Evolutionary conservation across 495 filamentous ascomycete genomes (phyloP).

Genomic region (Penicillium psychrofluorescens): DNA sequence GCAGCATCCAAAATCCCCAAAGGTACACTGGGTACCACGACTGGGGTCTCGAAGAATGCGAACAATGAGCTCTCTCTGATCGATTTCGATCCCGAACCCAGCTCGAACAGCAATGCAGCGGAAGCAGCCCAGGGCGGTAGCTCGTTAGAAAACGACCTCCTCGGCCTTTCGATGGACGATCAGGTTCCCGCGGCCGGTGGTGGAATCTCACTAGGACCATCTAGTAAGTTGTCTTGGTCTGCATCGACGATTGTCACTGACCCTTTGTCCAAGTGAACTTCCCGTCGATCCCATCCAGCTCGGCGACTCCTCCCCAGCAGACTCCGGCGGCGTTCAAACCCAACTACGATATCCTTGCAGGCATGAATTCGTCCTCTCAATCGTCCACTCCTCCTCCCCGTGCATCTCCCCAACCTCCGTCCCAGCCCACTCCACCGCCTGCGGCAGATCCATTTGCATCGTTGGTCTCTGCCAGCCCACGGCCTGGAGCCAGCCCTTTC

Average conservation of each 20-base stretch:
- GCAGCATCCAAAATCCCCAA: conserved; percentile 77
- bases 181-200: conserved; percentile 61
- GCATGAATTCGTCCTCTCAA: conserved; percentile 39
- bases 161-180: conserved; percentile 62
- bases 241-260: conserved; percentile 4
- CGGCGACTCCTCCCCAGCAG: conserved; percentile 24
- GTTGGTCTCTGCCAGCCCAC: conserved; percentile 51
- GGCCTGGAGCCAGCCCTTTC: conserved; percentile 28
- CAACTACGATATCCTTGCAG: conserved; percentile 58
- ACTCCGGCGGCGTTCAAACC: conserved; percentile 33
- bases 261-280: conserved; percentile 16
- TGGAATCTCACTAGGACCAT: conserved; percentile 77
- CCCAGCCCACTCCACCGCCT: conserved; percentile 32
- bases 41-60: conserved; percentile 64
- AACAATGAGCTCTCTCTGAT: conserved; percentile 88
- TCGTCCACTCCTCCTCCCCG: conserved; percentile 39
- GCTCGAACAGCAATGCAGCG: conserved; percentile 39
- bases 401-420: conserved; percentile 24
- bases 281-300: conserved; percentile 14
- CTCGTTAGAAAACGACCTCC: conserved; percentile 56
- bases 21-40: conserved; percentile 68
- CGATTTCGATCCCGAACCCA: conserved; percentile 68
- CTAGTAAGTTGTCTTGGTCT: conserved; percentile 48
- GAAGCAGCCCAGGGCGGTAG: conserved; percentile 25
- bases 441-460: conserved; percentile 61